These are phyloP conservation scores for Exophiala mesophila DNA, from an alignment of 2,329 filamentous ascomycete genomes.

Conservation along the genomic window DNA sequence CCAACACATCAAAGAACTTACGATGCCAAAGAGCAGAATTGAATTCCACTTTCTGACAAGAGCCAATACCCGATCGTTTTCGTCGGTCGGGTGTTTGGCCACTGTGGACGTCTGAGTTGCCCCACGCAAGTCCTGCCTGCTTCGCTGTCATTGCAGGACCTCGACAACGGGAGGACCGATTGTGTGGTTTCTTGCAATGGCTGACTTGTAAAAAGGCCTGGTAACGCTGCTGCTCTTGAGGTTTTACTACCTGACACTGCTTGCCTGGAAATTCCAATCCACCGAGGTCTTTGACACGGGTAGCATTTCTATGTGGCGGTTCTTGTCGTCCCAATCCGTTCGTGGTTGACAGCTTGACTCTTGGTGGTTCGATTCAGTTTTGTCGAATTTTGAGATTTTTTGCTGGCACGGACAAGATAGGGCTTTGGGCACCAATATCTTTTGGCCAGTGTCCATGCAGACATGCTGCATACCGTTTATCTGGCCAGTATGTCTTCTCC, in stretches of 20 bases:
- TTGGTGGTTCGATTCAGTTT: constrained; percentile 8
- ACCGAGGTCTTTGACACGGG: constrained; percentile 10
- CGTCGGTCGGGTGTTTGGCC: constrained; percentile 23
- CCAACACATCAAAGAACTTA: constrained; percentile 28
- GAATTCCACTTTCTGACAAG: constrained; percentile 14
- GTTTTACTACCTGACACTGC: constrained; percentile 15
- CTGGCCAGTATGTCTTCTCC: constrained; percentile 26
- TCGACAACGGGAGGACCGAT: constrained; percentile 16
- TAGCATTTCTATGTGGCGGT: constrained; percentile 10
- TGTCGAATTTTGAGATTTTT: constrained; percentile 6
- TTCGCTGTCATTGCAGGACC: constrained; percentile 28
- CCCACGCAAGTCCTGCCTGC: constrained; percentile 26
- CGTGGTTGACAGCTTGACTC: constrained; percentile 6
- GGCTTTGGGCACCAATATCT: constrained; percentile 16
- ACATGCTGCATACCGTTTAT: constrained; percentile 28
- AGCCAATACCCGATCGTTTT: constrained; percentile 22
- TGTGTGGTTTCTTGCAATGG: constrained; percentile 14
- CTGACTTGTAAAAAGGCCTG: constrained; percentile 19
- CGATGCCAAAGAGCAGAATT: constrained; percentile 19
- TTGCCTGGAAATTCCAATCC: constrained; percentile 11
- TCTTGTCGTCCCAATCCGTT: constrained; percentile 10
- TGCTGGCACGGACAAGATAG: constrained; percentile 19
- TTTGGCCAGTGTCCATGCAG: constrained; percentile 10
- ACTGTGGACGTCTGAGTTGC: constrained; percentile 26
- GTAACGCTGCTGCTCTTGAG: constrained; percentile 17